phyloP scores from a whole-genome alignment of 495 filamentous ascomycete species.

The Penicillium arizonense region DNA sequence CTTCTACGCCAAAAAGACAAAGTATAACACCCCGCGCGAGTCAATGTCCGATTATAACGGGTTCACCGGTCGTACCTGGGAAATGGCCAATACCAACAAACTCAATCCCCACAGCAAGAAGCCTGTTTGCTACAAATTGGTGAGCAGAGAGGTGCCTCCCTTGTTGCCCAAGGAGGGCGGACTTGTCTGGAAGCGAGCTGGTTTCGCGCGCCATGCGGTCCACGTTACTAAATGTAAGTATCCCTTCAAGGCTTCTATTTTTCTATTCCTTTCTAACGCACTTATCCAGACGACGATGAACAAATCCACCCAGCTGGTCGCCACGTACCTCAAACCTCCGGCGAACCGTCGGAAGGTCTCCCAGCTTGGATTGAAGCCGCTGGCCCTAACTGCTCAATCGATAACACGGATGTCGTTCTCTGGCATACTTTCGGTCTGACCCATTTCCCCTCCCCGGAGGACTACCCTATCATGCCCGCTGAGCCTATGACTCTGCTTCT shows the following conservation, averaged over 20 bases:
- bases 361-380: constrained; percentile 75
- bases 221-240: constrained; percentile 86
- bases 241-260: not conserved
- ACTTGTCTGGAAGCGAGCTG: constrained; percentile 90
- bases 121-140: constrained; percentile 87
- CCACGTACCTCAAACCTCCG: constrained; percentile 90
- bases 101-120: constrained; percentile 84
- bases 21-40: constrained; percentile 70
- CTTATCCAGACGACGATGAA: constrained; percentile 65
- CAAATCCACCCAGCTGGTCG: constrained; percentile 91
- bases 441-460: constrained; percentile 90
- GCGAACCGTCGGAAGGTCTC: constrained; percentile 75
- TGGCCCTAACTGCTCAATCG: constrained; percentile 67
- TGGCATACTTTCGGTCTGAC: constrained; percentile 97
- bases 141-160: constrained; percentile 76
- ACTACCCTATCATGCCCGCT: constrained; percentile 93
- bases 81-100: constrained; percentile 83
- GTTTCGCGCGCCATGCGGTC: constrained; percentile 87
- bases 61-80: constrained; percentile 79
- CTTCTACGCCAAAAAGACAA: constrained; percentile 89
- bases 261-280: constrained; percentile 2
- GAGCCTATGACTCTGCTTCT: constrained; percentile 86
- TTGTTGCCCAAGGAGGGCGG: constrained; percentile 82
- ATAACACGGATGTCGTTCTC: constrained; percentile 84
- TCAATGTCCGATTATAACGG: constrained; percentile 81